Conservation (phyloP, 1,284 basidiomycete genomes). For the Coniferiporia sulphurascens region DNA sequence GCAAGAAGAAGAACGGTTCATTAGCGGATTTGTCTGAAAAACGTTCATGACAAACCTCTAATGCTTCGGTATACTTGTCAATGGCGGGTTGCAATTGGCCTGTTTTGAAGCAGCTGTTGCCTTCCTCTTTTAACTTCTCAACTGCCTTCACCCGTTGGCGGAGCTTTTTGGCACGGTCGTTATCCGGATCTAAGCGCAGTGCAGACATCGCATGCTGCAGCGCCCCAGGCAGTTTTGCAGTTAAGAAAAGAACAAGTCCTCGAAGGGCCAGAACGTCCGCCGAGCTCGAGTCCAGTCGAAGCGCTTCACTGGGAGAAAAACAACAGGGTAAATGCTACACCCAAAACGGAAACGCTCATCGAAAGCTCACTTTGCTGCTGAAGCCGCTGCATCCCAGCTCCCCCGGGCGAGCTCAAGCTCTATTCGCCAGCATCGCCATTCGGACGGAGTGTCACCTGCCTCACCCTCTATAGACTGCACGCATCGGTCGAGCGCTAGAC, state of each 20-base stretch:
- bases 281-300: constrained; percentile 67
- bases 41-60: constrained; percentile 43
- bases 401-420: constrained; percentile 70
- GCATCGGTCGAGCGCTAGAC: constrained; percentile 70
- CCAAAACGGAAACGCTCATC: neutral
- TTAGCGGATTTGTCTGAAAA: neutral
- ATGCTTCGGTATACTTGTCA: constrained; percentile 62
- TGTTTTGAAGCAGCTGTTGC: constrained; percentile 73
- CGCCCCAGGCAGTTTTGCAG: constrained; percentile 67
- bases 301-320: constrained; percentile 54
- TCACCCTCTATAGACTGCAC: constrained; percentile 67
- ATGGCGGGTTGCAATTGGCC: constrained; percentile 60
- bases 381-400: constrained; percentile 65
- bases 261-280: constrained; percentile 80
- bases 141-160: constrained; percentile 76
- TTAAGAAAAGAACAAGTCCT: constrained; percentile 75
- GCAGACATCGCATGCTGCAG: constrained; percentile 71
- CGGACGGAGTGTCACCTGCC: constrained; percentile 63
- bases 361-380: constrained; percentile 61
- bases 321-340: no score
- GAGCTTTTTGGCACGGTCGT: constrained; percentile 63
- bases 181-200: constrained; percentile 76
- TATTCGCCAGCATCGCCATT: constrained; percentile 77
- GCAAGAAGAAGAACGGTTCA: constrained; percentile 7
- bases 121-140: constrained; percentile 80